Evolutionary conservation across 2,329 filamentous ascomycete genomes (phyloP).

Genomic region (Hypoxylon sp.): DNA sequence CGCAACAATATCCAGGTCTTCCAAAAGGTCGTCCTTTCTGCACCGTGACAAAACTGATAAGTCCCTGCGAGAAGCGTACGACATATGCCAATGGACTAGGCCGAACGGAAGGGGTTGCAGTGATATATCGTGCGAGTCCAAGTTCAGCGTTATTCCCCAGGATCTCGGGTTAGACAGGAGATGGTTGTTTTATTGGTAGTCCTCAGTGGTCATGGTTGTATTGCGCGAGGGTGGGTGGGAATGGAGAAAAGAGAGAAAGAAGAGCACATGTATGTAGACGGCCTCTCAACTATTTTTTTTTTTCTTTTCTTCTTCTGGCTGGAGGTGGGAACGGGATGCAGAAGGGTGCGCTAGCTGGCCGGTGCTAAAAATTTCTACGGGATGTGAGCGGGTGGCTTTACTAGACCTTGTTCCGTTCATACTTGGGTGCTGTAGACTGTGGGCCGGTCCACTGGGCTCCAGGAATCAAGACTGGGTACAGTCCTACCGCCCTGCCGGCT

Average conservation of each 20-base stretch:
- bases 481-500: constrained; percentile 25
- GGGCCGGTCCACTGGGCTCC: constrained; percentile 26
- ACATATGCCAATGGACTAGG: constrained; percentile 38
- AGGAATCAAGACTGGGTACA: constrained; percentile 21
- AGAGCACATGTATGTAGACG: constrained; percentile 27
- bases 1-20: constrained; percentile 40
- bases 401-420: constrained; percentile 25
- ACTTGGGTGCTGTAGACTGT: constrained; percentile 16
- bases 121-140: constrained; percentile 37
- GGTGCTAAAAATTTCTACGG: constrained; percentile 22
- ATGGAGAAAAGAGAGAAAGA: constrained; percentile 21
- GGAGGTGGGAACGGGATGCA: constrained; percentile 7
- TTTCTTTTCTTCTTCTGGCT: constrained; percentile 22
- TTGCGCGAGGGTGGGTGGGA: constrained; percentile 41
- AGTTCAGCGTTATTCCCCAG: constrained; percentile 27
- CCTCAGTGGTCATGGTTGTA: constrained; percentile 33
- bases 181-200: constrained; percentile 28
- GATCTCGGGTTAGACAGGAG: constrained; percentile 24
- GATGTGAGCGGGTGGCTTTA: constrained; percentile 32
- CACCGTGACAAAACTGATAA: constrained; percentile 33
- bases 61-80: constrained; percentile 26
- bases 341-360: constrained; percentile 31
- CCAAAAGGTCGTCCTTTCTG: constrained; percentile 42
- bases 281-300: too few species aligned
- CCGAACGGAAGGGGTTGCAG: constrained; percentile 30